Evolutionary conservation across 257 asterid genomes (phyloP).

Genomic region (Nicotiana otophora): DNA sequence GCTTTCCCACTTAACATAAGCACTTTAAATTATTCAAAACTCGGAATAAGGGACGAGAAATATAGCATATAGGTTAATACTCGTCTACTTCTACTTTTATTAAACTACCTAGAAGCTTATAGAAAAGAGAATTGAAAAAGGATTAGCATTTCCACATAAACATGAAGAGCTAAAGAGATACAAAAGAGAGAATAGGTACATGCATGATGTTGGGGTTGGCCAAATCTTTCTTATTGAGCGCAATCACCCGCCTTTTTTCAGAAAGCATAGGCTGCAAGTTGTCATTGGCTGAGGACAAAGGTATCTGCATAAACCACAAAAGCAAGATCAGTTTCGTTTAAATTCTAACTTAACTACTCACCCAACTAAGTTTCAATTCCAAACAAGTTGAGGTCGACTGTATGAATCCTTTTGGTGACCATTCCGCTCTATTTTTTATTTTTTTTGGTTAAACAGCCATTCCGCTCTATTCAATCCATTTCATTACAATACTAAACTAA

Average conservation of each 20-base stretch:
- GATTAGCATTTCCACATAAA: background rate
- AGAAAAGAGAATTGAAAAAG: background rate
- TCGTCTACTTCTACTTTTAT: background rate
- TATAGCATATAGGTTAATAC: background rate
- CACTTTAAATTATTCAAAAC: background rate
- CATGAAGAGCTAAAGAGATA: background rate
- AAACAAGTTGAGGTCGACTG: background rate
- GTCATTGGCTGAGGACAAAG: constrained; percentile 71
- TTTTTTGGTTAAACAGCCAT: too few species aligned
- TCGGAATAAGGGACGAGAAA: background rate
- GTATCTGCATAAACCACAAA: constrained; percentile 44
- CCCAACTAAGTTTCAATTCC: background rate
- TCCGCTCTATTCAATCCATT: too few species aligned
- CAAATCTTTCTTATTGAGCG: constrained; percentile 93
- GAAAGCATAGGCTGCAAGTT: constrained; percentile 75
- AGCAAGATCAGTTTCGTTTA: background rate
- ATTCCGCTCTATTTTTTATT: background rate
- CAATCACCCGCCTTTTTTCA: constrained; percentile 69
- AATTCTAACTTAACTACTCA: background rate
- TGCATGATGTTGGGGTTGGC: constrained; percentile 89
- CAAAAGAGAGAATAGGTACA: constrained; percentile 31
- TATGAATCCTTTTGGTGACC: too few species aligned
- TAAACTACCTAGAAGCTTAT: background rate
- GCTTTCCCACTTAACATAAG: background rate
- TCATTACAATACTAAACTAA: too few species aligned